Conservation (phyloP, 1,284 basidiomycete species). For the Irpex sp. region DNA sequence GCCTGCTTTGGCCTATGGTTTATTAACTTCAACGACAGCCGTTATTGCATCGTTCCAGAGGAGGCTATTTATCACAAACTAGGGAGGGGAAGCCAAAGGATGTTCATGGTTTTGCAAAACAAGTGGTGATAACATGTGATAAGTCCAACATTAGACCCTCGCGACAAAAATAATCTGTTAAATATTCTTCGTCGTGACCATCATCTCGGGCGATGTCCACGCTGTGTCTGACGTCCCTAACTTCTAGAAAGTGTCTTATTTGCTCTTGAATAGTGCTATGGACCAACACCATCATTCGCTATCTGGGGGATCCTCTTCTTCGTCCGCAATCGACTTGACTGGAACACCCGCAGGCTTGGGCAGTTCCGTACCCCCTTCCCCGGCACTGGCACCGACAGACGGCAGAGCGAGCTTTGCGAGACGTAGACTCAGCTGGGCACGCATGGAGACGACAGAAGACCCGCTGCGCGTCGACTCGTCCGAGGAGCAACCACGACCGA, state of each 20-base stretch:
- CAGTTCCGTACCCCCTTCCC: slow-evolving; percentile 41
- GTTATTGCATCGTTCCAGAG: no score
- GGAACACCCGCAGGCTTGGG: slow-evolving; percentile 41
- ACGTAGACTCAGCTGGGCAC: slow-evolving; percentile 55
- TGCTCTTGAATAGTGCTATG: slow-evolving; percentile 10
- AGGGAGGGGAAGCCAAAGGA: no score
- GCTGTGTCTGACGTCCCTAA: not conserved
- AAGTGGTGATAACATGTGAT: not conserved
- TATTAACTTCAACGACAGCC: no score
- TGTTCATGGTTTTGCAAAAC: no score
- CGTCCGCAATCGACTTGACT: slow-evolving; percentile 49
- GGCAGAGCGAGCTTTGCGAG: slow-evolving; percentile 37
- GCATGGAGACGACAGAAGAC: slow-evolving; percentile 40
- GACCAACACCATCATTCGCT: slow-evolving; percentile 17
- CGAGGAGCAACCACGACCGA: slow-evolving; percentile 18
- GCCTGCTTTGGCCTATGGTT: no score
- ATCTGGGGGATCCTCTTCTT: slow-evolving; percentile 37
- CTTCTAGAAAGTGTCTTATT: not conserved
- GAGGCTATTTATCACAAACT: no score
- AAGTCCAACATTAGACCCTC: no score
- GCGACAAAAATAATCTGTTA: not conserved
- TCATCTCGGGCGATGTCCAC: not conserved
- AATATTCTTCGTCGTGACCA: not conserved
- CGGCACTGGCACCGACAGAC: slow-evolving; percentile 46
- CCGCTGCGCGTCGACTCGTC: slow-evolving; percentile 34